phyloP scores from a whole-genome alignment of 805 yeast genomes.

The Hanseniaspora nectarophila region DNA sequence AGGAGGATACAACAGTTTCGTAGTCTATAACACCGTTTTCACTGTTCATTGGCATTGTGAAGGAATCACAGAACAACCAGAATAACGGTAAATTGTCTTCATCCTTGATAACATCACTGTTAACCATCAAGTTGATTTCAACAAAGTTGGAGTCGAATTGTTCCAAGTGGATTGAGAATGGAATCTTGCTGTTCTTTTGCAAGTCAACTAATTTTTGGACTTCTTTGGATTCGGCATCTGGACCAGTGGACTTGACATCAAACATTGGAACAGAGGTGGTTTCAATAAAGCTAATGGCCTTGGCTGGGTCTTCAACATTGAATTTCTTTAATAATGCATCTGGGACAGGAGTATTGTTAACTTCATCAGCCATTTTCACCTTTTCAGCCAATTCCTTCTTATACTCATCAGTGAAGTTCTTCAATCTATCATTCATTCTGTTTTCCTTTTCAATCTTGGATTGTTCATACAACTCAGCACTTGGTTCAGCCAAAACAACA shows the following conservation, averaged over 20 bases:
- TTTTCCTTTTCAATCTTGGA: conserved; percentile 35
- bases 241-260: conserved; percentile 29
- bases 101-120: conserved; percentile 39
- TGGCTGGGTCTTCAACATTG: conserved; percentile 61
- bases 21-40: conserved; percentile 50
- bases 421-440: conserved; percentile 39
- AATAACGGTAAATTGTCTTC: conserved; percentile 49
- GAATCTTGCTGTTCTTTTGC: conserved; percentile 37
- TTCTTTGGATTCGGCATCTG: conserved; percentile 23
- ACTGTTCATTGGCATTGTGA: conserved; percentile 56
- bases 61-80: conserved; percentile 53
- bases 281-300: conserved; percentile 53
- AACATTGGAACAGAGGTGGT: conserved; percentile 52
- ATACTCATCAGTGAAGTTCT: conserved; percentile 47
- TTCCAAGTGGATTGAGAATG: conserved; percentile 67
- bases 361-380: conserved; percentile 49
- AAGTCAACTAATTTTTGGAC: conserved; percentile 22
- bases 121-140: conserved; percentile 50
- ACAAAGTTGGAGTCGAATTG: conserved; percentile 69
- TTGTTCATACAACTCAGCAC: conserved; percentile 39
- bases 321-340: conserved; percentile 48
- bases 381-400: conserved; percentile 38
- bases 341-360: conserved; percentile 72
- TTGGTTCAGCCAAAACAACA: conserved; percentile 62
- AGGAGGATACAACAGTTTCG: conserved; percentile 61